Evolutionary conservation across 768 basidiomycete genomes (phyloP), one percentile per base, ranked within the genome.

Genomic region (Rhizopogon salebrosus): DNA sequence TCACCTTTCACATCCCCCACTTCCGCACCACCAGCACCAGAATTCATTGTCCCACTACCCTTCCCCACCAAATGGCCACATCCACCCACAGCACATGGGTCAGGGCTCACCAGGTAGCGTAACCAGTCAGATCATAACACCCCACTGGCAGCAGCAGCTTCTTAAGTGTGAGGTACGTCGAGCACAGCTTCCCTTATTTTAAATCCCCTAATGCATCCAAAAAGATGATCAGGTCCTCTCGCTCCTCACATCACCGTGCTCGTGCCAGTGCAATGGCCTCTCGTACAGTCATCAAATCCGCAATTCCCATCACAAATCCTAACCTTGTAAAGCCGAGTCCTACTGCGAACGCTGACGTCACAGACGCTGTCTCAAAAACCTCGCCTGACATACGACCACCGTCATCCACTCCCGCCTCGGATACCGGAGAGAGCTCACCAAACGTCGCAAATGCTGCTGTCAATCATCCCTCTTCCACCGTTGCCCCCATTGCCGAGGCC

Each of bases 211-310:
- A 57, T 52, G 56, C 52, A 45, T 57, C 63, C 20, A 49, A 52
- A 52, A 52, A 94, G 91, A 84, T 91, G 74, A 83, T 89, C 56
- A 86, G 95, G 62, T 81, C 85, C 31, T 85, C 91, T 23, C 84
- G 88, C 53, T 87, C 90, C 3, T 92, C 93, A 0, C 94, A 98
- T 67, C 94, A 97, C 64, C 86, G 95, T 50, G 97, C 97, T 11
- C 81, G 95, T 43, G 88, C 92, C n/a, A 95, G 89, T 55, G 94
- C 94, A 46, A 87, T 98, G 80, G 91, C 93, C 34, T 88, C 91
- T 18, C 83, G 97, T 42, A 89, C 87, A 14, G 80, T 89, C 54
- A 75, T 89, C 38, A 95, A 92, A 71, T 82, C 89, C 27, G 90
- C 92, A 37, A 89, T 97, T 55, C 83, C 91, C 41, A 98, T 95